These are phyloP conservation scores for Calocybe cyanea DNA, from an alignment of 768 basidiomycete genomes.

Conservation along the genomic window DNA sequence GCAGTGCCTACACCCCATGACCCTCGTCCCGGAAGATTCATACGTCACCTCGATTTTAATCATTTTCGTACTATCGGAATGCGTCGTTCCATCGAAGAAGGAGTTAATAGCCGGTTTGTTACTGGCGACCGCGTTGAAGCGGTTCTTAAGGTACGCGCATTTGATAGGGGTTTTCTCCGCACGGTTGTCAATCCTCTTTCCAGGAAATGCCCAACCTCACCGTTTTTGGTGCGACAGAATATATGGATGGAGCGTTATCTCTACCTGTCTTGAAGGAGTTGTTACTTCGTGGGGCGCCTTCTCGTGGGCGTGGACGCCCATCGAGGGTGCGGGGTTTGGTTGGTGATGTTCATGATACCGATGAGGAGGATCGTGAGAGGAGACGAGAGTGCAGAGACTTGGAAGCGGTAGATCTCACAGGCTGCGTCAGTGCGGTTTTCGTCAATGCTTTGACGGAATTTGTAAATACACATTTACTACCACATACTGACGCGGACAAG, in stretches of 20 bases:
- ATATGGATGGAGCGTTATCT: constrained; percentile 93
- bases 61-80: constrained; percentile 98
- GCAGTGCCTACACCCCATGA: constrained; percentile 68
- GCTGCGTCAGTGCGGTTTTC: constrained; percentile 90
- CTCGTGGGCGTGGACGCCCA: constrained; percentile 65
- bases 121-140: constrained; percentile 82
- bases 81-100: constrained; percentile 88
- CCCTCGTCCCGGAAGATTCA: constrained; percentile 73
- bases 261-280: constrained; percentile 84
- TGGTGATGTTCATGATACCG: constrained; percentile 51
- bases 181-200: constrained; percentile 11
- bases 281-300: constrained; percentile 78
- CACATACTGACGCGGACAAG: constrained; percentile 35
- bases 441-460: constrained; percentile 83
- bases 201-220: constrained; percentile 87
- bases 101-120: constrained; percentile 86
- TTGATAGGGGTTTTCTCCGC: constrained; percentile 6
- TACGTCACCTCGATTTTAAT: constrained; percentile 89
- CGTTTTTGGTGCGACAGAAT: constrained; percentile 95
- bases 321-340: constrained; percentile 57
- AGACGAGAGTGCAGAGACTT: constrained; percentile 72
- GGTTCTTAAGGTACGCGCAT: constrained; percentile 61
- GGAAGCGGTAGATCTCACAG: constrained; percentile 89
- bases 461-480: constrained; percentile 60
- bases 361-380: constrained; percentile 76